Evolutionary conservation across 1,139 yeast genomes (phyloP).

Genomic region (Yamadazyma friedrichii): DNA sequence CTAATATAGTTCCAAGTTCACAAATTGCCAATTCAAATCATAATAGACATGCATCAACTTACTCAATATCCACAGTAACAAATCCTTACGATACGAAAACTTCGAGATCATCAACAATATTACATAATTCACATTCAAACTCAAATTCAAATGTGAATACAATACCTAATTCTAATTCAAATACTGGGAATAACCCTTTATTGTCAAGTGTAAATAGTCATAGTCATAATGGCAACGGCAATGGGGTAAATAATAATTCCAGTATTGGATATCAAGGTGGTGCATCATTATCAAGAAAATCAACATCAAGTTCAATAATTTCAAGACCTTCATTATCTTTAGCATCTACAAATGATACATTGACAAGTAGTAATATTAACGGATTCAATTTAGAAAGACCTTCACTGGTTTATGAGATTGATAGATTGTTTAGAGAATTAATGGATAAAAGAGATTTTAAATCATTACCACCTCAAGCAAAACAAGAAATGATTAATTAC

Average conservation of each 20-base stretch:
- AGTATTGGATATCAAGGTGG: conserved; percentile 12
- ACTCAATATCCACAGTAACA: conserved; percentile 29
- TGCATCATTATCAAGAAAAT: conserved; percentile 19
- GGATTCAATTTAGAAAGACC: conserved; percentile 53
- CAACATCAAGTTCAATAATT: conserved; percentile 27
- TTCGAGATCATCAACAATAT: conserved; percentile 10
- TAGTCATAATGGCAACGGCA: not conserved
- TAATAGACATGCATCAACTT: conserved; percentile 41
- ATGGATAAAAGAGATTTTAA: conserved; percentile 84
- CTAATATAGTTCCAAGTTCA: conserved; percentile 28
- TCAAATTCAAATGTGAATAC: conserved; percentile 1
- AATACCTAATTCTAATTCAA: not conserved
- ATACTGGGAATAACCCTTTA: not conserved
- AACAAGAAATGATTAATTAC: conserved; percentile 74
- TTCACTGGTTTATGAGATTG: conserved; percentile 56
- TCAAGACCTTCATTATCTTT: conserved; percentile 31
- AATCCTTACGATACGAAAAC: conserved; percentile 34
- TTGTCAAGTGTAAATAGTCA: not conserved
- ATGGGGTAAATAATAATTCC: not conserved
- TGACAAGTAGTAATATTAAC: conserved; percentile 14
- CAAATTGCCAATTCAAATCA: conserved; percentile 34
- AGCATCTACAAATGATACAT: conserved; percentile 20
- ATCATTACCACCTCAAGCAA: conserved; percentile 74
- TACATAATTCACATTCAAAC: not conserved
- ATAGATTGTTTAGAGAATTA: conserved; percentile 62